Percentiles rank a stretch among this genome's conserved stretches.
Conservation (phyloP, 805 yeast species). For the Sugiyamaella boreocaroliniensis region DNA sequence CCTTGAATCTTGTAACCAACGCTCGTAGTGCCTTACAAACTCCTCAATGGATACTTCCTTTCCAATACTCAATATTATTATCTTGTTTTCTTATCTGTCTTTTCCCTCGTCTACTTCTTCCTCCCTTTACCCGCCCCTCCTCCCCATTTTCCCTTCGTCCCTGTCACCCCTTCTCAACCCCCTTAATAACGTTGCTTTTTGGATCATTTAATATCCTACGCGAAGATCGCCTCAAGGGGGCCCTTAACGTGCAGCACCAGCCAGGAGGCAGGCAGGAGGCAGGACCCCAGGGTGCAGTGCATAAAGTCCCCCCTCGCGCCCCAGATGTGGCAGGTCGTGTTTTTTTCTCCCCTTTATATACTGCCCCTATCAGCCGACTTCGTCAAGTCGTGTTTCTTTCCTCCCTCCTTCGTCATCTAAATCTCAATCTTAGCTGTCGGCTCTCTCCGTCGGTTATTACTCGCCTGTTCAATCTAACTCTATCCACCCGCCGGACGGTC, state of each 20-base stretch:
- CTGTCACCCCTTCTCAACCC: neutral
- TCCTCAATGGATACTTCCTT: too few species aligned
- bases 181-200: neutral
- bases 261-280: neutral
- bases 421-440: too few species aligned
- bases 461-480: too few species aligned
- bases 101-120: neutral
- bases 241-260: neutral
- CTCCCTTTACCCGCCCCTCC: neutral
- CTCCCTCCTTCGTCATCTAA: too few species aligned
- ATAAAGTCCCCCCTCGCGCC: neutral
- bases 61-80: neutral
- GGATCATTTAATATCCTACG: neutral
- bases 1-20: too few species aligned
- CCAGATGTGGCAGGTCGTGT: neutral
- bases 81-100: neutral
- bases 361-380: neutral
- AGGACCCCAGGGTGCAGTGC: neutral
- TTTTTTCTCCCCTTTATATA: neutral
- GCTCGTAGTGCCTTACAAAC: too few species aligned
- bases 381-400: neutral
- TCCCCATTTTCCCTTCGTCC: too few species aligned
- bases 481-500: too few species aligned
- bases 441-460: too few species aligned
- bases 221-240: neutral